Evolutionary conservation across 495 filamentous ascomycete species (phyloP).

Genomic region (Aspergillus biplanus): DNA sequence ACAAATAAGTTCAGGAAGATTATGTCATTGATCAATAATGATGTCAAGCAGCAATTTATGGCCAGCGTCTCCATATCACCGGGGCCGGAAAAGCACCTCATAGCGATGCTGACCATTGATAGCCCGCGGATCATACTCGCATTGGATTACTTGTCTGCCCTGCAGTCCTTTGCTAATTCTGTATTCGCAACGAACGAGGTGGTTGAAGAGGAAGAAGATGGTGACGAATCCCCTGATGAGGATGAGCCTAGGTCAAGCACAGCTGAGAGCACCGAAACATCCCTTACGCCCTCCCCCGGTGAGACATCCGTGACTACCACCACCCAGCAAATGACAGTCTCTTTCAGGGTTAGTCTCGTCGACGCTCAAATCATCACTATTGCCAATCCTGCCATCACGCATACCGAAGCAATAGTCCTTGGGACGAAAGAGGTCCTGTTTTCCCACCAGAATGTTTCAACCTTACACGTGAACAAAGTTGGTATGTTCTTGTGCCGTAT

Average conservation of each 20-base stretch:
- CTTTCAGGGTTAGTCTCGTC: conserved; percentile 91
- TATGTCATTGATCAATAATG: conserved; percentile 94
- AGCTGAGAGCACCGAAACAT: conserved; percentile 36
- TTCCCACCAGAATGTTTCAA: conserved; percentile 91
- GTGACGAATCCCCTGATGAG: conserved; percentile 57
- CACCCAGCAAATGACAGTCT: conserved; percentile 66
- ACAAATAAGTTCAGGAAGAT: conserved; percentile 97
- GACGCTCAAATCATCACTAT: conserved; percentile 96
- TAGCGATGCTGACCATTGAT: conserved; percentile 92
- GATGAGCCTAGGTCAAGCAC: conserved; percentile 63
- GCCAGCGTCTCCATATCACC: conserved; percentile 92
- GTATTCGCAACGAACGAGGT: conserved; percentile 66
- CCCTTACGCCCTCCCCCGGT: conserved; percentile 26
- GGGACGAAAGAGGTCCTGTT: conserved; percentile 91
- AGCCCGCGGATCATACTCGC: conserved; percentile 95
- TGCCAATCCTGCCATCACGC: conserved; percentile 85
- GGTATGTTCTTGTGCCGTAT: conserved; percentile 99
- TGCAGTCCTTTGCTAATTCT: conserved; percentile 76
- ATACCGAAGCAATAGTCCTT: conserved; percentile 94
- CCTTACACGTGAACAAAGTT: conserved; percentile 86
- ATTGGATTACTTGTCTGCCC: conserved; percentile 89
- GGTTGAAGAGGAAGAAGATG: conserved; percentile 56
- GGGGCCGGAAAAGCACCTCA: conserved; percentile 78
- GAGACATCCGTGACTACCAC: conserved; percentile 31
- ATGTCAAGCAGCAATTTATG: conserved; percentile 95